Conservation (phyloP, 2,329 filamentous ascomycete genomes). For the Exophiala sp. region DNA sequence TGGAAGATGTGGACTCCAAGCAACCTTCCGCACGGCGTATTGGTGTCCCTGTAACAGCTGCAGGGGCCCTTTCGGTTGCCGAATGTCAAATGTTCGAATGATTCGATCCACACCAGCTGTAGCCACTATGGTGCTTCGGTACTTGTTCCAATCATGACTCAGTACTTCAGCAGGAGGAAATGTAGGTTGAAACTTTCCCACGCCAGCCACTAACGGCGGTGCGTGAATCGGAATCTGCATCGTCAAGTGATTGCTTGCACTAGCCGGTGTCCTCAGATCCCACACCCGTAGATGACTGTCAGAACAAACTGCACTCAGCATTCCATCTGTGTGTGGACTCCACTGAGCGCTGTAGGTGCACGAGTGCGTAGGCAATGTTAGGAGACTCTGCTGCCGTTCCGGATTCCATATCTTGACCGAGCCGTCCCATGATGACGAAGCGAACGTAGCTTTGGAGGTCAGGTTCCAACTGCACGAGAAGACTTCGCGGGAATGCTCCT, state of each 20-base stretch:
- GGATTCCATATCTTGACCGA: slow-evolving; percentile 96
- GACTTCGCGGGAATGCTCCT: slow-evolving; percentile 89
- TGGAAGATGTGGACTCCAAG: slow-evolving; percentile 91
- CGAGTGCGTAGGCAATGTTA: slow-evolving; percentile 83
- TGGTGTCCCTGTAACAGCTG: slow-evolving; percentile 78
- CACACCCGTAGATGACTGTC: slow-evolving; percentile 89
- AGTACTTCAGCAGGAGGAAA: slow-evolving; percentile 75
- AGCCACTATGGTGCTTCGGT: slow-evolving; percentile 77
- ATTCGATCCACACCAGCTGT: slow-evolving; percentile 84
- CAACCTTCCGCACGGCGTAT: slow-evolving; percentile 79
- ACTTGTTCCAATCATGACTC: slow-evolving; percentile 99
- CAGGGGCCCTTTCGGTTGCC: slow-evolving; percentile 70
- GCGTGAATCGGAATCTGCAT: slow-evolving; percentile 80
- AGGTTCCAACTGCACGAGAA: slow-evolving; percentile 93
- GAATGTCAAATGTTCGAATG: slow-evolving; percentile 86
- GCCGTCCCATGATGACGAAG: slow-evolving; percentile 92
- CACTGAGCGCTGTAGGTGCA: slow-evolving; percentile 95
- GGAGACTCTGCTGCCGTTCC: slow-evolving; percentile 65
- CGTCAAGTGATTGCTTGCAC: slow-evolving; percentile 82
- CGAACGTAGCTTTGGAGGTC: slow-evolving; percentile 83
- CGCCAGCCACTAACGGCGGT: slow-evolving; percentile 31
- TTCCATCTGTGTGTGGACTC: slow-evolving; percentile 78
- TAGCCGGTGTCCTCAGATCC: slow-evolving; percentile 82
- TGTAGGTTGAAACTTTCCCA: slow-evolving; percentile 32
- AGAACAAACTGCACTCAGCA: slow-evolving; percentile 82